Percentiles rank a stretch among this genome's conserved stretches.
Conservation (phyloP, 495 filamentous ascomycete species). For the Apiosordaria backusii region DNA sequence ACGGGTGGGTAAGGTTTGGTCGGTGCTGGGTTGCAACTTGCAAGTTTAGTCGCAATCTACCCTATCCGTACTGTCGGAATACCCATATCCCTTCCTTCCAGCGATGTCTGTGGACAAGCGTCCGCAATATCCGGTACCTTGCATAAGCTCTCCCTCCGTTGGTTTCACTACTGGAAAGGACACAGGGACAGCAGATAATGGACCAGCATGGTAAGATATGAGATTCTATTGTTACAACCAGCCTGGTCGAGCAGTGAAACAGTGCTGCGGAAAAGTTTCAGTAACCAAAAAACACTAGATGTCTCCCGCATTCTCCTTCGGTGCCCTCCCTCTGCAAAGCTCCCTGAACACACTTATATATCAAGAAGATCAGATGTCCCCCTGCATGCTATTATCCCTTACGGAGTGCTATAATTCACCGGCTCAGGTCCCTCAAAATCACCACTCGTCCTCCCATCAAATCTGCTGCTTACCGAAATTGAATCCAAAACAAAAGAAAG, state of each 20-base stretch:
- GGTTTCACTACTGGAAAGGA: not conserved
- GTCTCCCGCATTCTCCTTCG: not conserved
- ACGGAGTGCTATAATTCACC: not conserved
- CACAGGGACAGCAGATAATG: not conserved
- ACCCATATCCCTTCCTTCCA: not conserved
- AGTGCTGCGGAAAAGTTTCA: not conserved
- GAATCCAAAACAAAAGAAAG: slow-evolving; percentile 14
- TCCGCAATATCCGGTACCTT: not conserved
- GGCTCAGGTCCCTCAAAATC: not conserved
- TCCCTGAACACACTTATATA: slow-evolving; percentile 6
- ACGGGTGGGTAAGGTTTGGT: not conserved
- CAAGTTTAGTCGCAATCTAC: not conserved
- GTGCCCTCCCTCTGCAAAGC: not conserved
- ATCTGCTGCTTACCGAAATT: not conserved
- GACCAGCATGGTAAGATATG: not conserved
- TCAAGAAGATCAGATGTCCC: not conserved
- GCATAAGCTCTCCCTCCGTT: not conserved
- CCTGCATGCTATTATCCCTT: not conserved
- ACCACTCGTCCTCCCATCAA: not conserved
- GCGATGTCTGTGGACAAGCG: not conserved
- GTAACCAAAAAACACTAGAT: not conserved
- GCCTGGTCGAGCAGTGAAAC: not conserved
- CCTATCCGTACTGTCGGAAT: slow-evolving; percentile 4
- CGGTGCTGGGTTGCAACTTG: not conserved
- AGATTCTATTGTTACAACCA: slow-evolving; percentile 9